These are phyloP conservation scores for Tulasnella sp. DNA, from an alignment of 768 basidiomycete species.

Conservation along the genomic window DNA sequence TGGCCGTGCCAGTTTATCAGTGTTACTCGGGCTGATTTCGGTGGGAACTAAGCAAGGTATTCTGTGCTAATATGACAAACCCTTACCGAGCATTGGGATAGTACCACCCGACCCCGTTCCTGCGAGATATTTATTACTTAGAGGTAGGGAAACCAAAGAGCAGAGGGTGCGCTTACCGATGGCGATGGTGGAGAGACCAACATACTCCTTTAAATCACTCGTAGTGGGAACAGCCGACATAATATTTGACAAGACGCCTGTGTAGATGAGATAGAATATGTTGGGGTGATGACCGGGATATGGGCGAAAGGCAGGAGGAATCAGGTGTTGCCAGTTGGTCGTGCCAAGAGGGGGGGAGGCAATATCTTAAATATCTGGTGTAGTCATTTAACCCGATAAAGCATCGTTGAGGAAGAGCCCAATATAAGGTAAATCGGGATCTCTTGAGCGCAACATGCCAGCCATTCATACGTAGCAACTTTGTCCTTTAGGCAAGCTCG, in stretches of 20 bases:
- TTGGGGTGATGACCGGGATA: neutral
- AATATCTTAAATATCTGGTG: too few species aligned
- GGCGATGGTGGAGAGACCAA: slow-evolving; percentile 1
- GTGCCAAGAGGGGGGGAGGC: neutral
- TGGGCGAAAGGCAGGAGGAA: neutral
- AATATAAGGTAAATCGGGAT: too few species aligned
- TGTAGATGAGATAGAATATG: neutral
- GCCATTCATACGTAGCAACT: too few species aligned
- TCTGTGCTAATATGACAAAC: neutral
- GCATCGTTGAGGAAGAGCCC: too few species aligned
- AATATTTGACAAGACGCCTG: neutral
- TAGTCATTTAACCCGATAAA: too few species aligned
- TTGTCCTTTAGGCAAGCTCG: too few species aligned
- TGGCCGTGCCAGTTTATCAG: slow-evolving; percentile 41
- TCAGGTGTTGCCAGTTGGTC: neutral
- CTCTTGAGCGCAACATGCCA: too few species aligned
- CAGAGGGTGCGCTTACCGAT: neutral
- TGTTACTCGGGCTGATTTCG: slow-evolving; percentile 4
- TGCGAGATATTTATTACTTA: neutral
- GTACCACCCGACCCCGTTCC: slow-evolving; percentile 12
- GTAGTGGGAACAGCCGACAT: neutral
- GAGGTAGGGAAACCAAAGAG: neutral
- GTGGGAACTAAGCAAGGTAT: neutral
- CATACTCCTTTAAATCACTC: neutral
- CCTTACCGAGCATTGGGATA: slow-evolving; percentile 19